A percentile compares a stretch with the other conserved stretches of the same genome.
Conservation (phyloP, 2,329 filamentous ascomycete species). For the Stachybotrys chlorohalonatus region DNA sequence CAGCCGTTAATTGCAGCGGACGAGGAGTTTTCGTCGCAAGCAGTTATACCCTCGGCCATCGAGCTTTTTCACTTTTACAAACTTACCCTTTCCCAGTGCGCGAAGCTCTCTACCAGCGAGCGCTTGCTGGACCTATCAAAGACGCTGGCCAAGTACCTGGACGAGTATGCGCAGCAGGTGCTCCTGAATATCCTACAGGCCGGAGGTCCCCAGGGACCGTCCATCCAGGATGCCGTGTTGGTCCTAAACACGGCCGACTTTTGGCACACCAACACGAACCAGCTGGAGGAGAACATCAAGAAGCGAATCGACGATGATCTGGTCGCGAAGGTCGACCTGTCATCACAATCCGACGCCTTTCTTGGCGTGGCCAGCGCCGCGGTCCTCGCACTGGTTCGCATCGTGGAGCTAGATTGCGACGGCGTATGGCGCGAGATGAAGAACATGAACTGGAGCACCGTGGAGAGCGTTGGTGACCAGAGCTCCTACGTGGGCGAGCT, state of each 20-base stretch:
- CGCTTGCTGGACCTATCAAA: conserved; percentile 76
- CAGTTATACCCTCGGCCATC: conserved; percentile 87
- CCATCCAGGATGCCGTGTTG: conserved; percentile 68
- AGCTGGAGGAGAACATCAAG: conserved; percentile 91
- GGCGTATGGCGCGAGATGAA: conserved; percentile 94
- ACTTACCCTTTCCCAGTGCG: conserved; percentile 83
- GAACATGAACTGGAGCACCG: conserved; percentile 88
- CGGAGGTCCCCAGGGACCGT: conserved; percentile 42
- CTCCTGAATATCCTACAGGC: conserved; percentile 61
- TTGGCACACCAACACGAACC: conserved; percentile 86
- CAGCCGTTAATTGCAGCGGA: conserved; percentile 74
- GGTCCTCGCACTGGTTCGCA: conserved; percentile 73
- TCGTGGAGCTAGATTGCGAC: conserved; percentile 75
- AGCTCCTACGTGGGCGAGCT: conserved; percentile 86
- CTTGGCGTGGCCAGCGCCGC: conserved; percentile 88
- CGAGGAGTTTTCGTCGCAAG: conserved; percentile 85
- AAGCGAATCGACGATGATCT: conserved; percentile 77
- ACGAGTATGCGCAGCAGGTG: conserved; percentile 92
- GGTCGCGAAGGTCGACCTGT: conserved; percentile 69
- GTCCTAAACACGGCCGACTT: conserved; percentile 97
- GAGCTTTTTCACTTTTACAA: conserved; percentile 98
- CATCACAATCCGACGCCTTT: conserved; percentile 89
- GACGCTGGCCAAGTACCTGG: conserved; percentile 84
- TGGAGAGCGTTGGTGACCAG: conserved; percentile 89
- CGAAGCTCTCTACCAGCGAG: conserved; percentile 88